These are phyloP conservation scores for Dryas octopetala DNA, from an alignment of 306 rosid genomes.

Conservation along the genomic window DNA sequence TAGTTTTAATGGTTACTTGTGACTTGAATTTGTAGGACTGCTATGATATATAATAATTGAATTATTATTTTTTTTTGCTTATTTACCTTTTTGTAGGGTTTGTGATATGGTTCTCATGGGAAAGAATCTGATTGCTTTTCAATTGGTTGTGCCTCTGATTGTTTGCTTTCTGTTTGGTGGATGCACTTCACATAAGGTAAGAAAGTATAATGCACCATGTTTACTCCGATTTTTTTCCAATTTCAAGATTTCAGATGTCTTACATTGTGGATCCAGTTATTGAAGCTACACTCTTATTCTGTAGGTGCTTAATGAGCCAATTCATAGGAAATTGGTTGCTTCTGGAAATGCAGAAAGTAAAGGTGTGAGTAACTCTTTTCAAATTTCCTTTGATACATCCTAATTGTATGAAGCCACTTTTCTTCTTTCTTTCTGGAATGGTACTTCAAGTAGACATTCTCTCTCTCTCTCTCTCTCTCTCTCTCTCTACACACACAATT, in stretches of 20 bases:
- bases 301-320: conserved; percentile 35
- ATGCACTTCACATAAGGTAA: conserved; percentile 41
- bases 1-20: neutral
- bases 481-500: too few species aligned
- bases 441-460: neutral
- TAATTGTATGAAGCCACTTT: neutral
- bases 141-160: conserved; percentile 28
- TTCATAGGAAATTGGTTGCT: conserved; percentile 25
- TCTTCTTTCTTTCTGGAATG: neutral
- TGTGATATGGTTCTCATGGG: conserved; percentile 29
- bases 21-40: neutral
- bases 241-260: neutral
- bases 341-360: conserved; percentile 33
- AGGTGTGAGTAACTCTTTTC: conserved; percentile 26
- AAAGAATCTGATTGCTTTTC: conserved; percentile 13
- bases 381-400: neutral
- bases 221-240: neutral
- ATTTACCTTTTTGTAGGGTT: conserved; percentile 32
- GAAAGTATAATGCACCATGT: neutral
- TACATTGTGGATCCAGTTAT: conserved; percentile 2
- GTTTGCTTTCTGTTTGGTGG: conserved; percentile 18
- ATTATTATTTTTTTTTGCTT: neutral
- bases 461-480: too few species aligned
- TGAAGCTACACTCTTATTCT: conserved; percentile 14
- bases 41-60: neutral